Percentiles rank a stretch among this genome's conserved stretches.
phyloP scores from a whole-genome alignment of 1,284 basidiomycete genomes.

The Boletus smithii region DNA sequence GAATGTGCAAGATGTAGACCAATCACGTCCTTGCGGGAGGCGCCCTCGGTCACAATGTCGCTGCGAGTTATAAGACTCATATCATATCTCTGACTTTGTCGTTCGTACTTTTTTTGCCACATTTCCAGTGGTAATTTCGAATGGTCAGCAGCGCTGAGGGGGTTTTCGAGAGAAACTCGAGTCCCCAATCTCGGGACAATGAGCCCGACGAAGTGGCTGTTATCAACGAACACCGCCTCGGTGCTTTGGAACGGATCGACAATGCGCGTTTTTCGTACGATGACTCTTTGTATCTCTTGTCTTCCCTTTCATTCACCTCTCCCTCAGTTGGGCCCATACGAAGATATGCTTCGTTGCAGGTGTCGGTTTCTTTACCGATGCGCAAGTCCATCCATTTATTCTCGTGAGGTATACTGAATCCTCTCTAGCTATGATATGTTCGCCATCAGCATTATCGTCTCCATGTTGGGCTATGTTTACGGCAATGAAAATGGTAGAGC shows the following conservation, averaged over 20 bases:
- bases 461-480: slow-evolving; percentile 30
- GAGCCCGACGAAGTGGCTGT: slow-evolving; percentile 4
- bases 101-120: slow-evolving; percentile 4
- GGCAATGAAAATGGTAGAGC: slow-evolving; percentile 24
- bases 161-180: slow-evolving; percentile 2
- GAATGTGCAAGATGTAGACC: slow-evolving; percentile 23
- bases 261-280: slow-evolving; percentile 25
- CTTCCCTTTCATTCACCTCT: not conserved
- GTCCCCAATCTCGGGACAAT: not conserved
- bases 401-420: not conserved
- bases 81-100: not conserved
- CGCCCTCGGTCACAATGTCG: slow-evolving; percentile 8
- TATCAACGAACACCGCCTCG: slow-evolving; percentile 24
- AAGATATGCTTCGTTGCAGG: slow-evolving; percentile 27
- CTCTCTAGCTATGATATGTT: slow-evolving; percentile 27
- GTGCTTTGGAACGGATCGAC: slow-evolving; percentile 17
- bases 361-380: slow-evolving; percentile 27
- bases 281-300: not conserved
- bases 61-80: slow-evolving; percentile 16
- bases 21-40: slow-evolving; percentile 13
- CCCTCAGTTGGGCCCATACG: slow-evolving; percentile 20
- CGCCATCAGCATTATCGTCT: slow-evolving; percentile 19
- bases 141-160: slow-evolving; percentile 12
- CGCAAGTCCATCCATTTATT: slow-evolving; percentile 11
- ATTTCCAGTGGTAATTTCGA: slow-evolving; percentile 4